Base-by-base conservation (phyloP, 495 filamentous ascomycete genomes). In the Corynascus novoguineensis region DNA sequence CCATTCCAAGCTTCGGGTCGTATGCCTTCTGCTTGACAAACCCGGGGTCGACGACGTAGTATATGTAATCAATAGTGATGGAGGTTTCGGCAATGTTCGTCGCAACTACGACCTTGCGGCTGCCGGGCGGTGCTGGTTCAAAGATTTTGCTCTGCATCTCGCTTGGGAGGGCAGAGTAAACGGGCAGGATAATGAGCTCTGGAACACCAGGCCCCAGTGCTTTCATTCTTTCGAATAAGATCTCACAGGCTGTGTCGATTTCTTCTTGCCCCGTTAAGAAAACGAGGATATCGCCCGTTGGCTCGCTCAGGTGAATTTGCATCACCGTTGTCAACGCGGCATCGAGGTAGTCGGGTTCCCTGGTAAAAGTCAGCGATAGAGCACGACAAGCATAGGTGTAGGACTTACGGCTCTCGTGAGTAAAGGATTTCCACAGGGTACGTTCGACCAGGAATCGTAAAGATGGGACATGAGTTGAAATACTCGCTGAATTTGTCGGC, bases 31-130 rank as follows among this genome's bases (percentile, higher is more conserved):
- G 92, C 75, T 97, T 99, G 57, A 96, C 92, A 64, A 97, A 97
- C 4, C 93, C 93, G 7, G 93, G 92, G 66, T 99, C 93, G 35
- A 99, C 82, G 31, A 99, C 95, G 69, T 95, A 99, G 75, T 95
- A 95, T 59, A 99, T 95, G 38, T 89, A 85, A 68, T 97, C 93
- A 55, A 99, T 97, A 0, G 93, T 99, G 62, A 99, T 92, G 15
- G 89, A 95, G 0, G 93, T 99, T 66, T 99, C 93, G 0, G 93
- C 93, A 65, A 99, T 99, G 61, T 99, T 99, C 17, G 93, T 99
- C 3, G 93, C 95, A 68, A 99, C 96, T 48, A 99, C 89, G 15
- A 97, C 90, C 72, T 99, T 99, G 51, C 93, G 80, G 42, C 83
- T 87, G 34, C 93, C 93, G 17, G 86, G 81, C 6, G 92, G 90